These are phyloP conservation scores for Metschnikowia gelsemii DNA, from an alignment of 805 yeast species.

Conservation along the genomic window DNA sequence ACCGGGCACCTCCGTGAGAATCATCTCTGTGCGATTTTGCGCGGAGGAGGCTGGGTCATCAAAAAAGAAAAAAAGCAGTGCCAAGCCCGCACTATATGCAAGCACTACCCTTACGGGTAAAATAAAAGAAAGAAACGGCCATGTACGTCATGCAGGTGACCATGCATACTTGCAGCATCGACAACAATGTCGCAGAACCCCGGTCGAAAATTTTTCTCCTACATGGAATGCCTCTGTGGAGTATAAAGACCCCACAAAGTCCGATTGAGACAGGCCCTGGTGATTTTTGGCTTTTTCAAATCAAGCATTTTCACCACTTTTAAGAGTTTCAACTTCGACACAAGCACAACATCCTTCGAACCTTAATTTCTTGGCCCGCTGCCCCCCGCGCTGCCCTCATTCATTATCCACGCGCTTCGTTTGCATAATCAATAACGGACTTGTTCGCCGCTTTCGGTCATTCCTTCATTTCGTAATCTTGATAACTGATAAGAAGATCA, in stretches of 20 bases:
- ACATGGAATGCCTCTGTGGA: constrained; percentile 1
- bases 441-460: constrained; percentile 7
- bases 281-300: not conserved
- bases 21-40: too few relatives aligned
- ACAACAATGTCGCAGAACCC: not conserved
- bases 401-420: constrained; percentile 4
- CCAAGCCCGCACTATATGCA: too few relatives aligned
- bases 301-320: not conserved
- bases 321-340: not conserved
- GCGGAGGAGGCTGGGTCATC: constrained; percentile 4
- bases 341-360: not conserved
- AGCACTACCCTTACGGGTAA: not conserved
- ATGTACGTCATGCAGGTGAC: not conserved
- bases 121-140: not conserved
- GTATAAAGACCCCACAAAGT: constrained; percentile 8
- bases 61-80: too few relatives aligned
- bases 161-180: constrained; percentile 1
- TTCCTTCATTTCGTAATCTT: not conserved
- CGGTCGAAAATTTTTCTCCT: constrained; percentile 8
- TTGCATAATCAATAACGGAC: constrained; percentile 3
- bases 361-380: not conserved
- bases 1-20: too few relatives aligned
- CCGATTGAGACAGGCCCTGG: not conserved
- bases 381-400: constrained; percentile 2
- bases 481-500: not conserved